Base-by-base conservation (phyloP, 2,329 filamentous ascomycete genomes). In the Periglandula ipomoeae region DNA sequence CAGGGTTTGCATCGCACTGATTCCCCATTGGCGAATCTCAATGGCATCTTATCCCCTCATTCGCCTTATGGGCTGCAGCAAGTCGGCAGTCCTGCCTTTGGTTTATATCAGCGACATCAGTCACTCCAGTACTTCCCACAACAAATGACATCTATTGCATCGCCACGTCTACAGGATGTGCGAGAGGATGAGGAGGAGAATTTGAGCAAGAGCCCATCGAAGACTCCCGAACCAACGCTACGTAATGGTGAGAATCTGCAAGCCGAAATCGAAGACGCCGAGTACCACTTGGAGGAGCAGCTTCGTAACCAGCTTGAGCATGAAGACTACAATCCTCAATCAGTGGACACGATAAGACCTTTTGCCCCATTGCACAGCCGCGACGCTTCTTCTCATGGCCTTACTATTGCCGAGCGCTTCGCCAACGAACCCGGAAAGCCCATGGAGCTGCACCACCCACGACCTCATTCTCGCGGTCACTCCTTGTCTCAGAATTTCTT, bases 231-330 rank as follows among this genome's bases (percentile, higher is more conserved):
- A 56, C 70, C 74, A 9, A 49, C 57, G 10, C 65, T 66, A 42
- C 70, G 70, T 41, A 68, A 74, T 46, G 65, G 69, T 42, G 85
- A 90, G 57, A 89, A 89, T 56, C 74, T 95, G 22, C 89, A 95
- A 62, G 84, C 84, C 53, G 89, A 93, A 56, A 84, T 94, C 49
- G 85, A 93, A 44, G 86, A 90, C 59, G 84, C 87, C 4, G 87
- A 95, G 58, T 91, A 93, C 60, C 87, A 91, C 58, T 67, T 93
- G 52, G 87, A 90, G 61, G 82, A 89, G 61, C 82, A 87, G 52
- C 81, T 90, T 53, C 82, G 87, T 46, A 82, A 85, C 47, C 84
- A 91, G 59, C 72, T 91, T 44, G 85, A 90, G 51, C 84, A 89
- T 56, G 84, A 86, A 48, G 85, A 88, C 55, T 85, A 87, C 60